A percentile compares a stretch with the other conserved stretches of the same genome.
These are phyloP conservation scores for Penicillium paxilli DNA, from an alignment of 495 filamentous ascomycete genomes.

Conservation along the genomic window DNA sequence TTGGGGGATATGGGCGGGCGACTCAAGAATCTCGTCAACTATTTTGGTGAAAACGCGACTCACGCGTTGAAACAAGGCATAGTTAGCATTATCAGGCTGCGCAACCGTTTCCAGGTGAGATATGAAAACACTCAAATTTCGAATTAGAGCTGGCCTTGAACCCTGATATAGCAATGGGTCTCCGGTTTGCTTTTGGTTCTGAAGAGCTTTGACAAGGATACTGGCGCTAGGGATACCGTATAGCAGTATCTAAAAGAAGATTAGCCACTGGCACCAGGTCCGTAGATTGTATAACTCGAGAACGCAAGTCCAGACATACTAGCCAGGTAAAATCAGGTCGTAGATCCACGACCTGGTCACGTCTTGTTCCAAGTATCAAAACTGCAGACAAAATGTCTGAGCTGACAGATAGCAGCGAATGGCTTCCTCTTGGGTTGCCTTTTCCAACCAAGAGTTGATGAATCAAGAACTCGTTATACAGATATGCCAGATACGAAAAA, in stretches of 20 bases:
- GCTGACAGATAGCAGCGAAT: conserved; percentile 36
- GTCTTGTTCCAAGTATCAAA: conserved; percentile 35
- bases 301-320: conserved; percentile 1
- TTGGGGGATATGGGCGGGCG: conserved; percentile 7
- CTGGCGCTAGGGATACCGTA: conserved; percentile 44
- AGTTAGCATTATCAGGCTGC: conserved; percentile 17
- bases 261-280: background rate
- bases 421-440: conserved; percentile 25
- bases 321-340: conserved; percentile 24
- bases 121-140: conserved; percentile 59
- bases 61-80: conserved; percentile 29
- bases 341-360: conserved; percentile 39
- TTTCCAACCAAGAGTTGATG: conserved; percentile 45
- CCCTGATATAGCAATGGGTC: conserved; percentile 37
- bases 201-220: conserved; percentile 44
- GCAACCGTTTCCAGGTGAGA: conserved; percentile 31
- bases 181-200: conserved; percentile 42
- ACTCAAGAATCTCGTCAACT: conserved; percentile 36
- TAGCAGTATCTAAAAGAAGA: conserved; percentile 29
- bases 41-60: conserved; percentile 29
- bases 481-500: conserved; percentile 36
- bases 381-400: conserved; percentile 40
- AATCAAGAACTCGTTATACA: conserved; percentile 46
- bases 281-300: too few relatives aligned
- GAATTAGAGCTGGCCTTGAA: conserved; percentile 56